Conservation (phyloP, 495 filamentous ascomycete species). For the Rostrohypoxylon terebratum region DNA sequence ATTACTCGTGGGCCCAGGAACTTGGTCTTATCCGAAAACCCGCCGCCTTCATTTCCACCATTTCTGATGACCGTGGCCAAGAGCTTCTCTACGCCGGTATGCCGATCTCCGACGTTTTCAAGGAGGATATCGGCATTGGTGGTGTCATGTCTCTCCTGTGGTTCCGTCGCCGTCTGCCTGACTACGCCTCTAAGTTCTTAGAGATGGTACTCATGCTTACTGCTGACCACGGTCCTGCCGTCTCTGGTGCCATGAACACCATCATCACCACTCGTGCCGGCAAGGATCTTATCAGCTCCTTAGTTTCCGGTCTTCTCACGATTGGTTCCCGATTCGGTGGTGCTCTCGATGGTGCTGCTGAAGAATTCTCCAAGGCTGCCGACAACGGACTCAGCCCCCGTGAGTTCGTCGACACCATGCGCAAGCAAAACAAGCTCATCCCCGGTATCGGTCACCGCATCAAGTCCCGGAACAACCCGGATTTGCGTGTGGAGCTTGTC, state of each 20-base stretch:
- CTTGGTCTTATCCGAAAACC: slow-evolving; percentile 99
- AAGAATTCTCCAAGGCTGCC: slow-evolving; percentile 97
- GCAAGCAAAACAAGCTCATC: slow-evolving; percentile 99
- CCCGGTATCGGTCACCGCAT: slow-evolving; percentile 98
- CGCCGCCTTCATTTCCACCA: slow-evolving; percentile 99
- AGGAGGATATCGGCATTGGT: slow-evolving; percentile 97
- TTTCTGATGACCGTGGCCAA: slow-evolving; percentile 99
- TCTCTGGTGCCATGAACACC: slow-evolving; percentile 99
- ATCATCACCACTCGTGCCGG: slow-evolving; percentile 99
- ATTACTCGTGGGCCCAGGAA: slow-evolving; percentile 99
- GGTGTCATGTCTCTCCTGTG: slow-evolving; percentile 99
- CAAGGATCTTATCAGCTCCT: slow-evolving; percentile 95
- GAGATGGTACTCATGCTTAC: slow-evolving; percentile 99
- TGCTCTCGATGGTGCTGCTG: slow-evolving; percentile 96
- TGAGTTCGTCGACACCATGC: slow-evolving; percentile 98
- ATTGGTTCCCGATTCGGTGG: slow-evolving; percentile 99
- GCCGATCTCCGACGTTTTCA: slow-evolving; percentile 99
- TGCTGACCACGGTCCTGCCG: slow-evolving; percentile 97
- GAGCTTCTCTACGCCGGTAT: slow-evolving; percentile 98
- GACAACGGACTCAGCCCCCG: slow-evolving; percentile 98
- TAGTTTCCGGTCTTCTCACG: slow-evolving; percentile 96
- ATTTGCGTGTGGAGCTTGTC: slow-evolving; percentile 98
- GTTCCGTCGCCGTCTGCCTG: slow-evolving; percentile 98
- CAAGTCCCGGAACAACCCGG: slow-evolving; percentile 99
- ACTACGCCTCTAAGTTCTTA: slow-evolving; percentile 97